phyloP scores from a whole-genome alignment of 805 yeast genomes.

The Suhomyces sp. region DNA sequence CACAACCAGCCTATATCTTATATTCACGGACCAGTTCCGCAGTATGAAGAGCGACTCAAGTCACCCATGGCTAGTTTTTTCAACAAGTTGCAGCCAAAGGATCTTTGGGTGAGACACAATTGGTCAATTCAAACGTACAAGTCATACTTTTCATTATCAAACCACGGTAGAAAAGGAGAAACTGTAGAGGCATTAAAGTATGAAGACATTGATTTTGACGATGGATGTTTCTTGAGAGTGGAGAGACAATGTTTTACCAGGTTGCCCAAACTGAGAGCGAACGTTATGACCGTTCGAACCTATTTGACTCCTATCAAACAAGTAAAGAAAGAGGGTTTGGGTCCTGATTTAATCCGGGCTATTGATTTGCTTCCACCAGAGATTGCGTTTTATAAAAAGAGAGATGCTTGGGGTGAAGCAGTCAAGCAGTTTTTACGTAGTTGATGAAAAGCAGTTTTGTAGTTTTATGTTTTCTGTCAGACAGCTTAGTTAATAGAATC shows the following conservation, averaged over 20 bases:
- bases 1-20: slow-evolving; percentile 53
- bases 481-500: no score
- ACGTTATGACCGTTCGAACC: slow-evolving; percentile 36
- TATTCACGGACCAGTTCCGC: slow-evolving; percentile 74
- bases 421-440: slow-evolving; percentile 28
- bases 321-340: slow-evolving; percentile 33
- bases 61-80: slow-evolving; percentile 68
- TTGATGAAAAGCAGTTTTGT: not conserved
- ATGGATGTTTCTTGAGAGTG: slow-evolving; percentile 31
- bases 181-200: slow-evolving; percentile 16
- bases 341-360: slow-evolving; percentile 26
- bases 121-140: slow-evolving; percentile 70
- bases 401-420: slow-evolving; percentile 39
- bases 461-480: not conserved
- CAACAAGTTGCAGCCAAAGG: slow-evolving; percentile 49
- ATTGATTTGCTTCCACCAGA: slow-evolving; percentile 40
- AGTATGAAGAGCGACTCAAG: slow-evolving; percentile 53
- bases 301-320: slow-evolving; percentile 30
- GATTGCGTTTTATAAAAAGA: slow-evolving; percentile 35
- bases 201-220: slow-evolving; percentile 35
- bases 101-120: slow-evolving; percentile 60
- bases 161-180: slow-evolving; percentile 35
- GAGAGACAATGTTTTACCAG: slow-evolving; percentile 39
- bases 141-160: slow-evolving; percentile 24
- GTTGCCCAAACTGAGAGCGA: slow-evolving; percentile 34